phyloP scores from a whole-genome alignment of 2,329 filamentous ascomycete species.

The Blastomyces gilchristii region DNA sequence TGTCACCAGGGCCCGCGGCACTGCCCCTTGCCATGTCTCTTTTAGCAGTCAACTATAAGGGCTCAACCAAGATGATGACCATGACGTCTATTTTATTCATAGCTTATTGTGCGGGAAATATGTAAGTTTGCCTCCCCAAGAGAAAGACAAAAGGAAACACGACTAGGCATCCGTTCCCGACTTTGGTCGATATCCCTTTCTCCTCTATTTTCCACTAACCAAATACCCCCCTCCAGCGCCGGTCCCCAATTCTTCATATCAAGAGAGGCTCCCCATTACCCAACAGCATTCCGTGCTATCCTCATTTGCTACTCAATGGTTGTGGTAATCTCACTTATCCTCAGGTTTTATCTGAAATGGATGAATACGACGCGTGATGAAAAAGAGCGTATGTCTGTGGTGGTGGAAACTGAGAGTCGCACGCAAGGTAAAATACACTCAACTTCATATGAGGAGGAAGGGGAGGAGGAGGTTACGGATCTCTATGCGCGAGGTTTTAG shows the following conservation, averaged over 20 bases:
- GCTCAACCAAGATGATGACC: slow-evolving; percentile 52
- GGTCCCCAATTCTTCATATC: slow-evolving; percentile 48
- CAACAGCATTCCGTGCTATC: slow-evolving; percentile 43
- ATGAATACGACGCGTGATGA: slow-evolving; percentile 34
- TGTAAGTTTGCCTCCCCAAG: slow-evolving; percentile 19
- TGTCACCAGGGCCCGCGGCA: slow-evolving; percentile 44
- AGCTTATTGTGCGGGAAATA: slow-evolving; percentile 48
- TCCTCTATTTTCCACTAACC: not conserved
- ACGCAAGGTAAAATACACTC: not conserved
- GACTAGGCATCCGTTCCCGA: not conserved
- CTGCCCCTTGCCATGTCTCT: slow-evolving; percentile 48
- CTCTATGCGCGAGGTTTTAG: not conserved
- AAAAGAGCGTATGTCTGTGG: not conserved
- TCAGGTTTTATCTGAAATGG: not conserved
- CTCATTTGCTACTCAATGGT: slow-evolving; percentile 39
- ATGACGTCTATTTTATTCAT: slow-evolving; percentile 48
- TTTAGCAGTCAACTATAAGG: slow-evolving; percentile 46
- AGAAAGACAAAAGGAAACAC: not conserved
- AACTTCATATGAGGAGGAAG: not conserved
- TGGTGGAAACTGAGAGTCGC: not conserved
- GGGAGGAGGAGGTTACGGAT: not conserved
- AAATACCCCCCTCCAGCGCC: slow-evolving; percentile 15
- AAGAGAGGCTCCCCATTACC: slow-evolving; percentile 42
- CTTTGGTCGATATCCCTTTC: not conserved
- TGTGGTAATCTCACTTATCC: slow-evolving; percentile 17